phyloP scores from a whole-genome alignment of 768 basidiomycete species.

The Xerocomellus dryophilus region DNA sequence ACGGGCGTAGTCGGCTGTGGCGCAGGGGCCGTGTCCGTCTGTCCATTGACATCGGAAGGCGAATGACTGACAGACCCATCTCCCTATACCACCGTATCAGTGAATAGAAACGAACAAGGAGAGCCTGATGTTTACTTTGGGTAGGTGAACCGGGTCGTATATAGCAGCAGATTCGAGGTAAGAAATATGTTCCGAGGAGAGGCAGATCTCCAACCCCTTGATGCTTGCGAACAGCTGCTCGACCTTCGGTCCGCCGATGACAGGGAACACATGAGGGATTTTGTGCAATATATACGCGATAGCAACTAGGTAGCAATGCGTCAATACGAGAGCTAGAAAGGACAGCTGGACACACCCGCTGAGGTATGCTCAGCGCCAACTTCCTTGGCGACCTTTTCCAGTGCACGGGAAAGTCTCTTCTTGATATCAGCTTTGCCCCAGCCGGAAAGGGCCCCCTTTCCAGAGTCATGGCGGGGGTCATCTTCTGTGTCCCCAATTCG shows the following conservation, averaged over 20 bases:
- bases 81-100: not conserved
- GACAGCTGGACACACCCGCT: not conserved
- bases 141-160: not conserved
- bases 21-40: no score
- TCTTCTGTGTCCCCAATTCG: not conserved
- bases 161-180: not conserved
- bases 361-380: not conserved
- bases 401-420: not conserved
- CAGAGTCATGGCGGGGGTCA: not conserved
- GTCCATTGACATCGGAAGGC: not conserved
- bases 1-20: no score
- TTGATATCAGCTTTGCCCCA: not conserved
- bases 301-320: not conserved
- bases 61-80: not conserved
- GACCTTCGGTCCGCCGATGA: not conserved
- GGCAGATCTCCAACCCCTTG: not conserved
- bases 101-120: not conserved
- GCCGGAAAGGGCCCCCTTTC: not conserved
- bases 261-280: not conserved
- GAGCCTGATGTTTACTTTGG: not conserved
- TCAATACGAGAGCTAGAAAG: not conserved
- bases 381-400: not conserved
- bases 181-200: not conserved
- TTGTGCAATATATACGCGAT: not conserved
- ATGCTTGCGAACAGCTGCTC: not conserved